Conservation (phyloP, 78 protist species). For the Dictyostelium capitatum region DNA sequence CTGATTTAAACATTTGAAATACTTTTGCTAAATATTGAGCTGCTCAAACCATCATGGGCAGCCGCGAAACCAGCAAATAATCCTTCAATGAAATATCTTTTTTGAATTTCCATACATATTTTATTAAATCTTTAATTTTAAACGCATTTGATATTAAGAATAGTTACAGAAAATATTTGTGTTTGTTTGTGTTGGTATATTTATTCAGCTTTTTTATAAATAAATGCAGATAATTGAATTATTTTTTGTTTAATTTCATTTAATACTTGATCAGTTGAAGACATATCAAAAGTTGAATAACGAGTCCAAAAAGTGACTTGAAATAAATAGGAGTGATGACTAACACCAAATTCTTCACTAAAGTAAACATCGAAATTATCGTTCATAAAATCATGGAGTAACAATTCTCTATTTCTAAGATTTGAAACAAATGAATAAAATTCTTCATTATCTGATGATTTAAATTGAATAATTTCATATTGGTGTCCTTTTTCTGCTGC, state of each 20-base stretch:
- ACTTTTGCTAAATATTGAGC: too few species aligned
- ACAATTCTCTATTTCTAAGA: conserved; percentile 64
- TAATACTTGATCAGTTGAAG: conserved; percentile 50
- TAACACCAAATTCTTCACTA: conserved; percentile 63
- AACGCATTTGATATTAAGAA: too few species aligned
- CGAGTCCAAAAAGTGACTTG: conserved; percentile 59
- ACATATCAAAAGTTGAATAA: conserved; percentile 14
- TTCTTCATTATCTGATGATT: conserved; percentile 32
- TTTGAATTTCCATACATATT: too few species aligned
- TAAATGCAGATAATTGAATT: conserved; percentile 51
- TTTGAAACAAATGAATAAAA: conserved; percentile 63
- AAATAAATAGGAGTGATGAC: conserved; percentile 64
- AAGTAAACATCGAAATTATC: conserved; percentile 66
- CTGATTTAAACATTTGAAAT: too few species aligned
- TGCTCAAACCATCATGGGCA: too few species aligned
- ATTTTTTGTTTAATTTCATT: conserved; percentile 69
- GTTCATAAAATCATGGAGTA: conserved; percentile 34
- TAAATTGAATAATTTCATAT: conserved; percentile 72
- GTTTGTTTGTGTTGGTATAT: neutral
- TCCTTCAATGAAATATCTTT: too few species aligned
- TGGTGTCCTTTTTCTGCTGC: conserved; percentile 71
- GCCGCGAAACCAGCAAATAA: too few species aligned
- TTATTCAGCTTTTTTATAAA: conserved; percentile 40
- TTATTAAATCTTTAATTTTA: too few species aligned
- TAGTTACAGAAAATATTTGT: too few species aligned